A percentile compares a stretch with the other conserved stretches of the same genome.
Conservation (phyloP, 139 green algal species). For the Edaphochlamys debaryana region DNA sequence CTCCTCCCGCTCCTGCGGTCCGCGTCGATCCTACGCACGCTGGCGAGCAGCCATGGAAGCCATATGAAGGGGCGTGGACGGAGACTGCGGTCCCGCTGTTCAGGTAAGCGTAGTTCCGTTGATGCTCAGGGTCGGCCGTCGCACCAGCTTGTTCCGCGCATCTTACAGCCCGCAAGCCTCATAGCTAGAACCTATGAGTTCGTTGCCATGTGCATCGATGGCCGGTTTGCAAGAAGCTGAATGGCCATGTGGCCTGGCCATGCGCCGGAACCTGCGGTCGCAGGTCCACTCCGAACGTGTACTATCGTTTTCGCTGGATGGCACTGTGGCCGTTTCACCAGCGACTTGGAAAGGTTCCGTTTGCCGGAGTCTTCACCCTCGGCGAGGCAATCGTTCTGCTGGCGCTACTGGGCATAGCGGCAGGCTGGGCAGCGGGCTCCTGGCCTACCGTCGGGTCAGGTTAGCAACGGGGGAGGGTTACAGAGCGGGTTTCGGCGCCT, state of each 20-base stretch:
- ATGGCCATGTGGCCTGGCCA: no score
- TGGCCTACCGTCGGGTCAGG: not conserved
- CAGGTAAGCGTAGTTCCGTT: not conserved
- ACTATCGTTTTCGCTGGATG: conserved; percentile 9
- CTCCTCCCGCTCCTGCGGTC: no score
- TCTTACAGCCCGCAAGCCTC: not conserved
- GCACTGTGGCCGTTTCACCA: not conserved
- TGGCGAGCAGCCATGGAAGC: not conserved
- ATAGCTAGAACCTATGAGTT: no score
- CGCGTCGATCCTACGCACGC: no score
- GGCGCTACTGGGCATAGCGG: conserved; percentile 3
- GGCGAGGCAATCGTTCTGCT: not conserved
- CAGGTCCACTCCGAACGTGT: not conserved
- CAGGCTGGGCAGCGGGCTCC: not conserved
- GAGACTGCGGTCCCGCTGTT: conserved; percentile 2
- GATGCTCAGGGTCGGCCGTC: not conserved
- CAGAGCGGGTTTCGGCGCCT: no score
- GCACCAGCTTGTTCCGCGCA: not conserved
- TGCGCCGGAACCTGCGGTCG: no score
- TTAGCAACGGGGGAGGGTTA: no score
- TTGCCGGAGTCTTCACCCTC: not conserved
- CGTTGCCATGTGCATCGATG: no score
- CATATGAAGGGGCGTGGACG: conserved; percentile 1
- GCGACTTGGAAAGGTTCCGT: not conserved
- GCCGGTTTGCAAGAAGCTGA: no score